A percentile compares a stretch with the other conserved stretches of the same genome.
Evolutionary conservation across 345 rosid genomes (phyloP).

Genomic region (Durio zibethinus): DNA sequence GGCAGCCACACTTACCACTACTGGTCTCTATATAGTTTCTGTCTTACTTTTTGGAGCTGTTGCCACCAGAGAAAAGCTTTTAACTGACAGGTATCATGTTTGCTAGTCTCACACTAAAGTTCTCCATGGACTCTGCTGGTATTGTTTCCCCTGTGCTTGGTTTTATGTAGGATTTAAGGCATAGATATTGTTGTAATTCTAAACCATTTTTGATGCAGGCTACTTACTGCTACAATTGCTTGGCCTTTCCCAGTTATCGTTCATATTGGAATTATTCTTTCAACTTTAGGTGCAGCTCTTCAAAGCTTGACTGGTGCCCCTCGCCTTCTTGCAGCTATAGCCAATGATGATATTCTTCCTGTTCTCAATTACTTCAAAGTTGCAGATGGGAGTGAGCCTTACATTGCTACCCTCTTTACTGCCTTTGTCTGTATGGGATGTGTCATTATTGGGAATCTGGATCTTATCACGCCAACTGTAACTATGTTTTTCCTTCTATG

Average conservation of each 20-base stretch:
- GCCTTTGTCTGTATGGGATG: slow-evolving; percentile 84
- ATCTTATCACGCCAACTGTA: slow-evolving; percentile 93
- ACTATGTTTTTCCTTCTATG: slow-evolving; percentile 96
- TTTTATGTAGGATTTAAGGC: background rate
- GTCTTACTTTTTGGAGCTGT: slow-evolving; percentile 87
- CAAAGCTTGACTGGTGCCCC: slow-evolving; percentile 99
- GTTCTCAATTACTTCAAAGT: slow-evolving; percentile 93
- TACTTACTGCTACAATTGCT: slow-evolving; percentile 95
- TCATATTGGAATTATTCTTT: slow-evolving; percentile 88
- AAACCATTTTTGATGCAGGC: slow-evolving; percentile 80
- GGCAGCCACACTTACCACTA: slow-evolving; percentile 89
- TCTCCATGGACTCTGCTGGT: background rate
- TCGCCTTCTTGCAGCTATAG: slow-evolving; percentile 97
- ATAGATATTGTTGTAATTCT: background rate
- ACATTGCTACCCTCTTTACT: slow-evolving; percentile 89
- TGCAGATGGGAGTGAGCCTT: slow-evolving; percentile 83
- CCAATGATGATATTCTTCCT: slow-evolving; percentile 98
- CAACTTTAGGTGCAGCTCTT: slow-evolving; percentile 99
- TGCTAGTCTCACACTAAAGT: background rate
- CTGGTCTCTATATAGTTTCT: slow-evolving; percentile 68
- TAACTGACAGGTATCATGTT: slow-evolving; percentile 78
- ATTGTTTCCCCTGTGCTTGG: background rate
- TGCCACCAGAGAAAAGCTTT: slow-evolving; percentile 78
- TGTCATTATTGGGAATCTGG: slow-evolving; percentile 92
- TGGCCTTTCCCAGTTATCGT: slow-evolving; percentile 90